Conservation (phyloP, 257 asterid species). For the Gardenia jasminoides region DNA sequence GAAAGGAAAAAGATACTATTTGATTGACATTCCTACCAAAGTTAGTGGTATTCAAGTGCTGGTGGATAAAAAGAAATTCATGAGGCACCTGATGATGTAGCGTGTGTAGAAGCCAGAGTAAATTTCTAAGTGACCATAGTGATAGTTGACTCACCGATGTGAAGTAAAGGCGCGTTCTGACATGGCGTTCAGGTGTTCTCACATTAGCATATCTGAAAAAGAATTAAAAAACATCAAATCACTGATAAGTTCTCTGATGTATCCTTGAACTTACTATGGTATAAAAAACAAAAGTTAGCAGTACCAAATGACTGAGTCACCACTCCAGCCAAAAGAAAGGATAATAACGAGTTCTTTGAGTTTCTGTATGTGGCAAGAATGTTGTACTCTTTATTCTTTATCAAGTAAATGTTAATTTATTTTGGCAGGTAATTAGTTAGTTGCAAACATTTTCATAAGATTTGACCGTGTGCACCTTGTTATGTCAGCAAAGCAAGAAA, state of each 20-base stretch:
- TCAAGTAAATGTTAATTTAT: not conserved
- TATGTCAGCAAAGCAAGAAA: not conserved
- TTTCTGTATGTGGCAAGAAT: not conserved
- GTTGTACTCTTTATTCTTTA: not conserved
- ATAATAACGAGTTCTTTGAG: not conserved
- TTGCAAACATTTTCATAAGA: not conserved
- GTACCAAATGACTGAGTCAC: not conserved
- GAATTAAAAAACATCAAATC: slow-evolving; percentile 18
- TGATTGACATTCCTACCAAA: not conserved
- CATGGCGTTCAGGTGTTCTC: slow-evolving; percentile 85
- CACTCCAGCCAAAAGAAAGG: not conserved
- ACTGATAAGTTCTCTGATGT: not conserved
- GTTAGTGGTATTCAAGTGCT: not conserved
- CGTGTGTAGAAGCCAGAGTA: not conserved
- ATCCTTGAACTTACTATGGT: not conserved
- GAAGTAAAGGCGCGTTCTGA: slow-evolving; percentile 86
- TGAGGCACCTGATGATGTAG: not conserved
- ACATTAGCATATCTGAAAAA: slow-evolving; percentile 79
- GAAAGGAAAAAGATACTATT: not conserved
- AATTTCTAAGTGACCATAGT: slow-evolving; percentile 1
- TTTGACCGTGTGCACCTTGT: not conserved
- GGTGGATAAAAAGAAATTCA: not conserved
- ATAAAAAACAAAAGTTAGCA: not conserved
- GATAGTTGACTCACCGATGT: slow-evolving; percentile 67
- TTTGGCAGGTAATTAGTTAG: not conserved